Conservation (phyloP, 306 rosid species). For the Medicago truncatula region MtrunA17r5.0-ANR NC_053042.1:10264501-10265000, state of each 20-base stretch:
- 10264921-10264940: conserved; percentile 49
- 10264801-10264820: conserved; percentile 98
- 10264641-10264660: conserved; percentile 91
- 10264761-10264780: conserved; percentile 97
- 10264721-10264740: conserved; percentile 96
- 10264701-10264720: conserved; percentile 99
- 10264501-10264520: too few relatives aligned
- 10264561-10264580: too few relatives aligned
- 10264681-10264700: conserved; percentile 97
- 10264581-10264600: too few relatives aligned
- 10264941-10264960: conserved; percentile 45
- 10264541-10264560: too few relatives aligned
- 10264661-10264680: conserved; percentile 88
- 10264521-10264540: too few relatives aligned
- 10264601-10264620: background rate
- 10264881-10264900: conserved; percentile 52
- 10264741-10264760: conserved; percentile 95
- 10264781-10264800: conserved; percentile 97
- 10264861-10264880: conserved; percentile 65
- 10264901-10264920: conserved; percentile 49
- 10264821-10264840: conserved; percentile 99
- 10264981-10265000: conserved; percentile 39
- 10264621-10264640: conserved; percentile 91
- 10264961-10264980: conserved; percentile 37
- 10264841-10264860: conserved; percentile 95